Percentiles rank a stretch among this genome's conserved stretches.
phyloP scores from a whole-genome alignment of 2,329 filamentous ascomycete genomes.

The Thielaviopsis euricoi region DNA sequence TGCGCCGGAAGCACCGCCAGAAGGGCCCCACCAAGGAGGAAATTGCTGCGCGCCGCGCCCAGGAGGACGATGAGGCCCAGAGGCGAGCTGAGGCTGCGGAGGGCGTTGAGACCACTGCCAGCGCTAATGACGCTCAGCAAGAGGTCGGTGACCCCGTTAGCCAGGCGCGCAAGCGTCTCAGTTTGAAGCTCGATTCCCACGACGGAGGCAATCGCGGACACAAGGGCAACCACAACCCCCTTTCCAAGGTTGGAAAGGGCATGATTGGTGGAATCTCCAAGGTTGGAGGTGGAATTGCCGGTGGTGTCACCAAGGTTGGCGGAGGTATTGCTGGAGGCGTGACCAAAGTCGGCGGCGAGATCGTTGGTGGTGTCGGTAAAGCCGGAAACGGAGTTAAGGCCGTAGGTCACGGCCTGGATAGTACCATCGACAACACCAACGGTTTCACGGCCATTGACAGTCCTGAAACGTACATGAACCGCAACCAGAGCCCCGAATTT shows the following conservation, averaged over 20 bases:
- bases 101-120: constrained; percentile 27
- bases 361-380: constrained; percentile 23
- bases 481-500: constrained; percentile 13
- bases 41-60: constrained; percentile 27
- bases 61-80: constrained; percentile 32
- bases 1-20: constrained; percentile 34
- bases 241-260: constrained; percentile 28
- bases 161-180: constrained; percentile 17
- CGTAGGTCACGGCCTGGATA: constrained; percentile 32
- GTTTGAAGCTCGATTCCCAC: constrained; percentile 16
- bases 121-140: constrained; percentile 37
- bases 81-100: constrained; percentile 31
- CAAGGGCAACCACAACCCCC: constrained; percentile 34
- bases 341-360: constrained; percentile 19
- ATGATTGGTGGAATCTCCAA: constrained; percentile 17
- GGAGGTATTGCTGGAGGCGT: constrained; percentile 7
- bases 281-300: constrained; percentile 8
- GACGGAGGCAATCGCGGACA: constrained; percentile 20
- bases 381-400: constrained; percentile 31
- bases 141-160: constrained; percentile 29
- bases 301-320: constrained; percentile 7
- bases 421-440: constrained; percentile 36
- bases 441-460: constrained; percentile 28
- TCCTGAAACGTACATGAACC: neutral
- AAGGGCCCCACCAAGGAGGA: constrained; percentile 36